A percentile compares a stretch with the other conserved stretches of the same genome.
Conservation (phyloP, 345 rosid species). For the Acer yangbiense region DNA sequence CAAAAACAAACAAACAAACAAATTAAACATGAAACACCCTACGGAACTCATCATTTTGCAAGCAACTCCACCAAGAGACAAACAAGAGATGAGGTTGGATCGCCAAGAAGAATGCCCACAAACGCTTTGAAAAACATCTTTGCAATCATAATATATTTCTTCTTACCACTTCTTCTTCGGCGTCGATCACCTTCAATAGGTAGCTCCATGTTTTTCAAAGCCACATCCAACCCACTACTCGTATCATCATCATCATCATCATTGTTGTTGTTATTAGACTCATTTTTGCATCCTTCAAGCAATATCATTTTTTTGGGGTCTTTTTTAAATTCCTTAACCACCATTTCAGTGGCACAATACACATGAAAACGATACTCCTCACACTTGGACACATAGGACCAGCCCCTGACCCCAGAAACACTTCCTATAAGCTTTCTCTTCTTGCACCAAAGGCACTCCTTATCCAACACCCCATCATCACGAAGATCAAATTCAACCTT, state of each 20-base stretch:
- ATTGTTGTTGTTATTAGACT: neutral
- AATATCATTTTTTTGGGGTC: too few relatives aligned
- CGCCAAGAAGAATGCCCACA: too few relatives aligned
- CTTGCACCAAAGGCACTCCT: too few relatives aligned
- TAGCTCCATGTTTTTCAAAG: constrained; percentile 12
- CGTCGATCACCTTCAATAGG: neutral
- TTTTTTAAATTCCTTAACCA: neutral
- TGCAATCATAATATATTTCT: neutral
- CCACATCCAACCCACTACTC: neutral
- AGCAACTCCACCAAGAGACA: constrained; percentile 3
- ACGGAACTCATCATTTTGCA: neutral
- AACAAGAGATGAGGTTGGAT: too few relatives aligned
- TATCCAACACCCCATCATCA: too few relatives aligned
- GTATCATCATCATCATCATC: neutral
- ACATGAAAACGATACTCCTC: constrained; percentile 13
- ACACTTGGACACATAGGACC: constrained; percentile 19
- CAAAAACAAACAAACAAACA: too few relatives aligned
- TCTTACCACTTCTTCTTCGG: neutral
- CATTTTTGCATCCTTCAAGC: neutral
- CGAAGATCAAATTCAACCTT: too few relatives aligned
- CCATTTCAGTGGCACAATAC: neutral
- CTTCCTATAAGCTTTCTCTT: neutral
- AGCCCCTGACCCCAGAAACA: neutral
- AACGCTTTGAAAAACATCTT: too few relatives aligned
- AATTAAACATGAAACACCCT: too few relatives aligned